Percentiles rank a stretch among this genome's conserved stretches.
Evolutionary conservation across 2,329 filamentous ascomycete species (phyloP).

Genomic region (Lachnellula cervina): DNA sequence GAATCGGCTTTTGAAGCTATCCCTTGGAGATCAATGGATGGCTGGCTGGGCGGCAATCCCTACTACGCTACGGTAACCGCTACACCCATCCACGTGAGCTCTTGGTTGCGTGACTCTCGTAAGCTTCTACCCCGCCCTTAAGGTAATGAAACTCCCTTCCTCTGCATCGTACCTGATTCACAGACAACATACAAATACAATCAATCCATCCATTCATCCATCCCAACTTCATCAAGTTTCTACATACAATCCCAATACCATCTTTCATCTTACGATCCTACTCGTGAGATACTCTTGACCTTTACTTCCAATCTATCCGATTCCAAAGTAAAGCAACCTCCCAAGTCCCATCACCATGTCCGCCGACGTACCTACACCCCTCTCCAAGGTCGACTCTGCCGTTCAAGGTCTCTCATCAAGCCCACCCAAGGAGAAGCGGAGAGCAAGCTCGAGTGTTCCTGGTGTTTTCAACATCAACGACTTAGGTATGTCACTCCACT

Average conservation of each 20-base stretch:
- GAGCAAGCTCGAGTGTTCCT: slow-evolving; percentile 66
- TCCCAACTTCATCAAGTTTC: background rate
- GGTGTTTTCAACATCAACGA: slow-evolving; percentile 82
- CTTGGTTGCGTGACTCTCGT: background rate
- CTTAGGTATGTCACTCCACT: slow-evolving; percentile 57
- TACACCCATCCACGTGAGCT: background rate
- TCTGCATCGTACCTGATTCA: slow-evolving; percentile 23
- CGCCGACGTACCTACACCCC: slow-evolving; percentile 43
- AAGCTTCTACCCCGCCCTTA: background rate
- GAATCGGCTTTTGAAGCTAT: background rate
- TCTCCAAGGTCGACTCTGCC: slow-evolving; percentile 89
- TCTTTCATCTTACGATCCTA: slow-evolving; percentile 11
- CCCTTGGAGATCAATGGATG: background rate
- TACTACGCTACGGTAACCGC: background rate
- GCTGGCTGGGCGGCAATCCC: background rate
- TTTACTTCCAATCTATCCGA: slow-evolving; percentile 11
- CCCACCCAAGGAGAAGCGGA: slow-evolving; percentile 53
- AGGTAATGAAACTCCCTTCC: slow-evolving; percentile 6
- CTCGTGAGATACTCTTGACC: slow-evolving; percentile 16
- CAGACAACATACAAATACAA: background rate
- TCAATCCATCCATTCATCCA: slow-evolving; percentile 1
- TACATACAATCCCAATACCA: background rate
- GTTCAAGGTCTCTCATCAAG: slow-evolving; percentile 71
- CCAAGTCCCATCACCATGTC: slow-evolving; percentile 44
- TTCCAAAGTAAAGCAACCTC: slow-evolving; percentile 11